Percentiles rank a stretch among this genome's conserved stretches.
Conservation (phyloP, 2,329 filamentous ascomycete genomes). For the Didymella sp. region DNA sequence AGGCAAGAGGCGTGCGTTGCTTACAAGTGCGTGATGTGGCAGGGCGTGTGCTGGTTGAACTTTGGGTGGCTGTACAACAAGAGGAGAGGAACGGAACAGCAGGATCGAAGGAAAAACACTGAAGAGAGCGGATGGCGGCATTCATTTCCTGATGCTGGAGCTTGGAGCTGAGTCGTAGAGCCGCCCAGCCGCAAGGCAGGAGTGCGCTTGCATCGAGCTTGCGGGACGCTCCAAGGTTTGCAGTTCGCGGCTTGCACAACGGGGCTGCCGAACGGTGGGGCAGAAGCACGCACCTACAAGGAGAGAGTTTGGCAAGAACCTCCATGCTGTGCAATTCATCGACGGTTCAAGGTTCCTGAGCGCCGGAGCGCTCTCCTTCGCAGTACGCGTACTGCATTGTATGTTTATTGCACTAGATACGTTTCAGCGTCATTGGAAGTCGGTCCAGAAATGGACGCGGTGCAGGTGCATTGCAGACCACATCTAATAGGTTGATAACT, state of each 20-base stretch:
- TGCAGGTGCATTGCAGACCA: constrained; percentile 14
- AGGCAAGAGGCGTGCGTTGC: not conserved
- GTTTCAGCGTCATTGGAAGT: constrained; percentile 8
- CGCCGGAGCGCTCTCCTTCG: constrained; percentile 15
- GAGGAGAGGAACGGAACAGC: not conserved
- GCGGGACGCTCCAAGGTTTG: not conserved
- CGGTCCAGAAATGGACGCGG: constrained; percentile 19
- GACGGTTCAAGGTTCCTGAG: constrained; percentile 11
- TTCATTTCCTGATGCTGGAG: not conserved
- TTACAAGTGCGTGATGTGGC: constrained; percentile 9
- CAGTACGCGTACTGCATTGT: constrained; percentile 3
- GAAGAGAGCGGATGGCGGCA: not conserved
- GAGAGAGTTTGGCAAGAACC: constrained; percentile 21
- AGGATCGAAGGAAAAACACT: not conserved
- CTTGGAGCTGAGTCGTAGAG: not conserved
- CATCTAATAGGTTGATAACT: constrained; percentile 14
- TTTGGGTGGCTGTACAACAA: not conserved
- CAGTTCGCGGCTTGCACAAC: not conserved
- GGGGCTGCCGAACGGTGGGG: constrained; percentile 11
- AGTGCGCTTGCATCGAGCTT: constrained; percentile 7
- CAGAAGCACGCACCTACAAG: constrained; percentile 24
- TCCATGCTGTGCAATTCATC: constrained; percentile 16
- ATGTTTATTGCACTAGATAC: constrained; percentile 1
- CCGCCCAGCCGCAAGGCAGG: not conserved
- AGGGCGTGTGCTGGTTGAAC: not conserved